A percentile compares a stretch with the other conserved stretches of the same genome.
Evolutionary conservation across 257 asterid genomes (phyloP).

Genomic region (Primulina eburnea): DNA sequence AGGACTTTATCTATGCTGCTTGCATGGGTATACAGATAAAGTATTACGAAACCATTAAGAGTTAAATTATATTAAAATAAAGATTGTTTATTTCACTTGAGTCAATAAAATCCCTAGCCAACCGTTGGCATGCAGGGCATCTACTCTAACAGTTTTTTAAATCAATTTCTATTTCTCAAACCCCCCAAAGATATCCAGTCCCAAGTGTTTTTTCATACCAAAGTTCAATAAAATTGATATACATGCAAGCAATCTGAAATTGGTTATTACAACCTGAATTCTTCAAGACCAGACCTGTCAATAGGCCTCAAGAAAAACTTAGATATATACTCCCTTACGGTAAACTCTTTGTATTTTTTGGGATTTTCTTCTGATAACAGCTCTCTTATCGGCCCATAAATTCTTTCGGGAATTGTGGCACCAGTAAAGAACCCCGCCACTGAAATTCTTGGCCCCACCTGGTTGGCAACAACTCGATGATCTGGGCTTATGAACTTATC

Average conservation of each 20-base stretch:
- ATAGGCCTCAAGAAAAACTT: conserved; percentile 39
- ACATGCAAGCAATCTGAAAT: not conserved
- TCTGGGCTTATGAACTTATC: conserved; percentile 57
- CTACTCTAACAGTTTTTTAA: too few species aligned
- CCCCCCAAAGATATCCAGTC: too few species aligned
- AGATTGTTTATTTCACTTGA: too few species aligned
- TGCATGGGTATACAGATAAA: too few species aligned
- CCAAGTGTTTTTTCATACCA: not conserved
- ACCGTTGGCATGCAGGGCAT: too few species aligned
- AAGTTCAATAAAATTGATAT: too few species aligned
- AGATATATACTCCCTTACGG: conserved; percentile 34
- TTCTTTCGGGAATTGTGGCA: conserved; percentile 20
- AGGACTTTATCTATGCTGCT: too few species aligned
- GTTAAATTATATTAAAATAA: too few species aligned
- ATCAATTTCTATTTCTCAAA: too few species aligned
- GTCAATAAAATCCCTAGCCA: too few species aligned
- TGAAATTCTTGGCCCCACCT: conserved; percentile 62
- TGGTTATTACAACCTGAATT: conserved; percentile 32
- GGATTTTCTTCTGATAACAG: conserved; percentile 40
- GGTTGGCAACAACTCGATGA: conserved; percentile 63
- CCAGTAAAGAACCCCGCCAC: conserved; percentile 61
- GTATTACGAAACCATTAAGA: too few species aligned
- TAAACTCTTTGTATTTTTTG: conserved; percentile 42
- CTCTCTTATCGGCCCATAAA: conserved; percentile 54
- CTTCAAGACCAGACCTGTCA: conserved; percentile 51